Conservation (phyloP, 192 early-diverging fungal species). For the Dissophora ornata region DNA sequence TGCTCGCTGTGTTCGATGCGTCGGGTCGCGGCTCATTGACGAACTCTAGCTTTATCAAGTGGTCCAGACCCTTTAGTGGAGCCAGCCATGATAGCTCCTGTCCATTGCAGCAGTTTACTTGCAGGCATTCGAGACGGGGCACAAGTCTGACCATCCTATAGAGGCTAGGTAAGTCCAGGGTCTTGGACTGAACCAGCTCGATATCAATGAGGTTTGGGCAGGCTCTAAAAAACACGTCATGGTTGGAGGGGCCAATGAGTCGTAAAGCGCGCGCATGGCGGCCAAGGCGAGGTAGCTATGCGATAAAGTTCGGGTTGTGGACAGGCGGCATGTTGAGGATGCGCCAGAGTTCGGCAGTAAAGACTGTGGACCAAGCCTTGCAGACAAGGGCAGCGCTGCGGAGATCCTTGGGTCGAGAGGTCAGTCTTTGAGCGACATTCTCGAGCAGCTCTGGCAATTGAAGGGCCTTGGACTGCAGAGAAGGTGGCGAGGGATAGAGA, state of each 20-base stretch:
- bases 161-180: no score
- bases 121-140: background rate
- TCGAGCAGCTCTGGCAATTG: constrained; percentile 7
- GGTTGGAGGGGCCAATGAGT: background rate
- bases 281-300: background rate
- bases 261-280: background rate
- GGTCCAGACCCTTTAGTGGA: background rate
- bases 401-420: background rate
- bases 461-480: background rate
- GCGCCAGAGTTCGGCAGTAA: constrained; percentile 6
- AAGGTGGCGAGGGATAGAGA: no score
- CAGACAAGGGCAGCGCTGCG: background rate
- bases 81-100: constrained; percentile 2
- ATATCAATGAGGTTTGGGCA: constrained; percentile 3
- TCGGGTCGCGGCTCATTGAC: constrained; percentile 4
- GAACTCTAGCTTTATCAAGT: background rate
- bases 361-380: background rate
- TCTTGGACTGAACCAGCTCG: background rate
- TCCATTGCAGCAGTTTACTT: constrained; percentile 15
- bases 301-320: background rate
- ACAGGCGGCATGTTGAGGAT: constrained; percentile 3
- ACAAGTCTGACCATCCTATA: constrained; percentile 3
- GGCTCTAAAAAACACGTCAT: background rate
- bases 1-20: background rate
- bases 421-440: background rate